phyloP scores from a whole-genome alignment of 129 eudicot genomes.

The Deinandra increscens region DNA sequence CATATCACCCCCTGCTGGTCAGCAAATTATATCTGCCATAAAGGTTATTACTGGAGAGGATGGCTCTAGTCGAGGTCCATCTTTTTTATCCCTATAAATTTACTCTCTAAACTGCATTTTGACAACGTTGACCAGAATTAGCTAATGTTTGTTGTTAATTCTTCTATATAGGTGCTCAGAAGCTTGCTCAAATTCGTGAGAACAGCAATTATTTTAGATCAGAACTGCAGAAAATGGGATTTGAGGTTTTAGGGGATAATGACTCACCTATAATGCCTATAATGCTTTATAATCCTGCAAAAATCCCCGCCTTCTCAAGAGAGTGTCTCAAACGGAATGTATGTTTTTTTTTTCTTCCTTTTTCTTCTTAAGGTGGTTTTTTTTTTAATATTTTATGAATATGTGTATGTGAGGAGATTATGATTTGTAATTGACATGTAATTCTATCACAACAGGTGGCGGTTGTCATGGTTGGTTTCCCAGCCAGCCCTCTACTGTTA shows the following conservation, averaged over 20 bases:
- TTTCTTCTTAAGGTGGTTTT: background rate
- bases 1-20: conserved; percentile 96
- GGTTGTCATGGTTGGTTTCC: conserved; percentile 88
- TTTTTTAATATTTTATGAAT: background rate
- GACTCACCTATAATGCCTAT: conserved; percentile 97
- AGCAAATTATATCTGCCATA: conserved; percentile 86
- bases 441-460: conserved; percentile 54
- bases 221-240: conserved; percentile 92
- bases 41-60: conserved; percentile 92
- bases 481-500: conserved; percentile 85
- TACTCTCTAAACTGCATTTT: background rate
- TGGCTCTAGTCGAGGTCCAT: conserved; percentile 89
- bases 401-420: background rate
- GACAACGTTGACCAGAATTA: background rate
- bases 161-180: conserved; percentile 67
- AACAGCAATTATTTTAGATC: conserved; percentile 96
- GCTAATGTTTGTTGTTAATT: background rate
- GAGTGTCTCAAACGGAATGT: conserved; percentile 91
- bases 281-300: conserved; percentile 95
- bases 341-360: conserved; percentile 6
- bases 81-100: background rate
- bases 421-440: conserved; percentile 9
- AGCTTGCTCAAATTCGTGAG: conserved; percentile 89
- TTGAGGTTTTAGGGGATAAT: conserved; percentile 95
- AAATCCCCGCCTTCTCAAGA: conserved; percentile 95